Evolutionary conservation across 352 stramenopile genomes (phyloP), one percentile per base, ranked within the genome.

Genomic region (Pythium grandisporangium): DNA sequence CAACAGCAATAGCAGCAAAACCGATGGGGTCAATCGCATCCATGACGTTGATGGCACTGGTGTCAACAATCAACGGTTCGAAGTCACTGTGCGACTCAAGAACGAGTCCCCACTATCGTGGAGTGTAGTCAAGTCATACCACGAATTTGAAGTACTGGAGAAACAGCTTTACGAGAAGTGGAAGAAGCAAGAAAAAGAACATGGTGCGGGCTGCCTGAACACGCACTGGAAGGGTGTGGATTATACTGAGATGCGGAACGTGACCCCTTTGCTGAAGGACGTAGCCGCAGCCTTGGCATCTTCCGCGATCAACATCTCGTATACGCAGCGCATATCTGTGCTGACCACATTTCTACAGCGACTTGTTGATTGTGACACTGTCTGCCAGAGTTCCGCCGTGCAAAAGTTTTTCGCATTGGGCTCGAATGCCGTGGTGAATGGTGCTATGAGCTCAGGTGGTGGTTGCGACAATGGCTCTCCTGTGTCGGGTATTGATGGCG

Each of bases 371-470:
- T 78, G 71, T 40, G 70, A 84, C 48, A 84, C 74, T 23, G 50
- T 93, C 14, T 79, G 76, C 40, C 76, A 90, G 45, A 90, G 76
- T 46, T 73, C 74, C 6, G 54, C 57, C 2, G 58, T 90, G 23
- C 72, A 90, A 17, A 84, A 84, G 38, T 93, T 93, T 41, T 42
- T 93, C 4, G 45, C 70, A 7, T 53, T 87, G 14, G n/a, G n/a
- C n/a, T n/a, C n/a, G n/a, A 45, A 45, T 24, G 19, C 12, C 33
- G 33, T 16, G 13, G 33, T 11, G 11, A 11, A 20, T 11, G 33
- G 33, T 38, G 11, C 19, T 16, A 20, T 16, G 33, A 20, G 11
- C 19, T 38, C 33, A 38, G 13, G 11, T 11, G 13, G 11, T 20
- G 13, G 11, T 16, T 38, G 11, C 13, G 19, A 11, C 11, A 11